These are phyloP conservation scores for Exutisphaerella laricina DNA, from an alignment of 2,329 filamentous ascomycete genomes.

Conservation along the genomic window DNA sequence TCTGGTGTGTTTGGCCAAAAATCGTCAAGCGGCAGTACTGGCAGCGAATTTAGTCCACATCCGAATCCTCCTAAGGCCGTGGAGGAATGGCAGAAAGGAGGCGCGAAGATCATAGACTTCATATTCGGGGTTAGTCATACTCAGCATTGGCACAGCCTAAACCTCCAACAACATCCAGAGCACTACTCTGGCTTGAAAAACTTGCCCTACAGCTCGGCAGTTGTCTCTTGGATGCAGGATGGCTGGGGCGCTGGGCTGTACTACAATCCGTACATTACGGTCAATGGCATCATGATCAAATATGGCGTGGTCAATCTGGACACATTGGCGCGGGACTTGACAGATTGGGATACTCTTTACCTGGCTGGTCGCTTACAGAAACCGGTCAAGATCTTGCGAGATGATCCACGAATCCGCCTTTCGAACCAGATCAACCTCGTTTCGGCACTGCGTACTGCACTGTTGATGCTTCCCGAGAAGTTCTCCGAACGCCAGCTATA, in stretches of 20 bases:
- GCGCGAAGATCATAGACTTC: slow-evolving; percentile 96
- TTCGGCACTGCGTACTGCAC: slow-evolving; percentile 80
- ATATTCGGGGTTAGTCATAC: slow-evolving; percentile 93
- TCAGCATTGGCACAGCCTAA: slow-evolving; percentile 95
- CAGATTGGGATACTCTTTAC: slow-evolving; percentile 89
- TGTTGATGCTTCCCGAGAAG: slow-evolving; percentile 73
- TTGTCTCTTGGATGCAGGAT: slow-evolving; percentile 82
- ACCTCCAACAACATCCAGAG: slow-evolving; percentile 78
- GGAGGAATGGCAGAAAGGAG: slow-evolving; percentile 75
- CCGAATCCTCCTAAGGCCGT: slow-evolving; percentile 76
- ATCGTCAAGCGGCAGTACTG: slow-evolving; percentile 36
- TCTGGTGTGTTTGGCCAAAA: slow-evolving; percentile 91
- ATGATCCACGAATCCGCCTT: slow-evolving; percentile 84
- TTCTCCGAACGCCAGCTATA: slow-evolving; percentile 90
- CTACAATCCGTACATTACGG: slow-evolving; percentile 91
- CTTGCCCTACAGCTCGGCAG: slow-evolving; percentile 64
- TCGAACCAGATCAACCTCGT: slow-evolving; percentile 95
- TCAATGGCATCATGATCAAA: slow-evolving; percentile 95
- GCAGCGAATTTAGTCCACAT: slow-evolving; percentile 61
- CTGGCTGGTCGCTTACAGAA: slow-evolving; percentile 95
- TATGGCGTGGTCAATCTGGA: slow-evolving; percentile 95
- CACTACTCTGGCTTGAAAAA: slow-evolving; percentile 86
- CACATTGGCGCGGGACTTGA: slow-evolving; percentile 79
- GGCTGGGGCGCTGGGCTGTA: slow-evolving; percentile 89
- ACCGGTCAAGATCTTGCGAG: slow-evolving; percentile 93